Percentiles rank a stretch among this genome's conserved stretches.
Conservation (phyloP, 768 basidiomycete species). For the Agaricus sinodeliciosus region DNA sequence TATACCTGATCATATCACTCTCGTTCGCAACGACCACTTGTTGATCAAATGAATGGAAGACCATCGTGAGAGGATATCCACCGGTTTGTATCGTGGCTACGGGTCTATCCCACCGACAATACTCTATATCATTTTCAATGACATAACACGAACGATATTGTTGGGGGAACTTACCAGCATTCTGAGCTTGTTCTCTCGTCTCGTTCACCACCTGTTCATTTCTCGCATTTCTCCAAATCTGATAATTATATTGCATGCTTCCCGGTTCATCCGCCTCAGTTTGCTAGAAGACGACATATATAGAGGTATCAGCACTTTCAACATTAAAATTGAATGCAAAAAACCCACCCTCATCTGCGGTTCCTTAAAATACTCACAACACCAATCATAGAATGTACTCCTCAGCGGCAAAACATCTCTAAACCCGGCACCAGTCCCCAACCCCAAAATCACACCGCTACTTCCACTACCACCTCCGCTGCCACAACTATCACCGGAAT, state of each 20-base stretch:
- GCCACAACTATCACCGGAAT: conserved; percentile 52
- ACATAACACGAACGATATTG: neutral
- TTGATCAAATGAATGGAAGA: conserved; percentile 89
- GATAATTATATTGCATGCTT: conserved; percentile 88
- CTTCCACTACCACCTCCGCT: neutral
- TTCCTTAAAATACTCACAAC: conserved; percentile 94
- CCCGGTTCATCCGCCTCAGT: conserved; percentile 95
- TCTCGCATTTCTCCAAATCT: conserved; percentile 88
- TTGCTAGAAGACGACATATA: conserved; percentile 46
- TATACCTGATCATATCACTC: conserved; percentile 75
- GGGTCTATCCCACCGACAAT: conserved; percentile 64
- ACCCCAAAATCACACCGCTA: conserved; percentile 50
- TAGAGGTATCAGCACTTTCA: conserved; percentile 7
- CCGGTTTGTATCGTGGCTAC: conserved; percentile 57
- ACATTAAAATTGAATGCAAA: neutral
- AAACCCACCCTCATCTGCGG: conserved; percentile 89
- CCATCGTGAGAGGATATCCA: conserved; percentile 66
- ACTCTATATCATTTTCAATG: conserved; percentile 31
- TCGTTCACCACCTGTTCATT: conserved; percentile 76
- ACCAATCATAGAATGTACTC: conserved; percentile 94
- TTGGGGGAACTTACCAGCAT: conserved; percentile 52
- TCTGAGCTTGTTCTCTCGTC: conserved; percentile 61
- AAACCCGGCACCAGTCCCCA: conserved; percentile 77
- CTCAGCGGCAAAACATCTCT: conserved; percentile 85
- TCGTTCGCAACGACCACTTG: conserved; percentile 86